phyloP scores from a whole-genome alignment of 441 rosid species.

The Croton setiger region DNA sequence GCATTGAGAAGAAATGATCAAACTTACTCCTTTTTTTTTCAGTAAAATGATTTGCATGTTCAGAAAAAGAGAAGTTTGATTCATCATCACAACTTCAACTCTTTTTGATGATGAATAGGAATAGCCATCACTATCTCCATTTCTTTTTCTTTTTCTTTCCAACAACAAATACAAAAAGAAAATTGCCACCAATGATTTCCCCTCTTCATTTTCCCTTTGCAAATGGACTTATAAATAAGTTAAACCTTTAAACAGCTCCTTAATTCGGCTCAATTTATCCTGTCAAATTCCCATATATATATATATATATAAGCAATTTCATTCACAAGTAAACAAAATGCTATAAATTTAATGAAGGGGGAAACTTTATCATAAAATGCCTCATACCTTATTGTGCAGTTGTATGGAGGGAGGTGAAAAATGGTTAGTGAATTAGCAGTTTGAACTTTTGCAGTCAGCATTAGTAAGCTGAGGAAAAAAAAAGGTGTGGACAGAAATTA shows the following conservation, averaged over 20 bases:
- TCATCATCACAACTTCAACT: slow-evolving; percentile 20
- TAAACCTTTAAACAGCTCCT: slow-evolving; percentile 4
- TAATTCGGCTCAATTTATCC: neutral
- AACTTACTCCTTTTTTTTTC: slow-evolving; percentile 23
- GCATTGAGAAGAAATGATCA: slow-evolving; percentile 4
- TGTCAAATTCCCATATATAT: slow-evolving; percentile 17
- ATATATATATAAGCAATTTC: neutral
- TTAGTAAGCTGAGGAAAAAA: slow-evolving; percentile 20
- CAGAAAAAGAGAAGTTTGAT: slow-evolving; percentile 25
- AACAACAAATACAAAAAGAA: neutral
- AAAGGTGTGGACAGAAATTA: slow-evolving; percentile 14
- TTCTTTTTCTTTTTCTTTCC: slow-evolving; percentile 12
- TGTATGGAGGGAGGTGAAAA: too few relatives aligned
- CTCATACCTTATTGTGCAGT: too few relatives aligned
- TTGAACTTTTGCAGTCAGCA: neutral
- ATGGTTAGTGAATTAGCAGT: too few relatives aligned
- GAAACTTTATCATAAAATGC: too few relatives aligned
- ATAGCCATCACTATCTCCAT: slow-evolving; percentile 21
- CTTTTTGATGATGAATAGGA: slow-evolving; percentile 21
- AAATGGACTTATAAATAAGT: slow-evolving; percentile 9
- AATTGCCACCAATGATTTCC: neutral
- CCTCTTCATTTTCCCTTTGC: neutral
- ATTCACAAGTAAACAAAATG: too few relatives aligned
- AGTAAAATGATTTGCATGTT: slow-evolving; percentile 30
- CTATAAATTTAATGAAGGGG: too few relatives aligned